Percentiles rank a stretch among this genome's conserved stretches.
phyloP scores from a whole-genome alignment of 345 rosid species.

The Gossypium arboreum region DNA sequence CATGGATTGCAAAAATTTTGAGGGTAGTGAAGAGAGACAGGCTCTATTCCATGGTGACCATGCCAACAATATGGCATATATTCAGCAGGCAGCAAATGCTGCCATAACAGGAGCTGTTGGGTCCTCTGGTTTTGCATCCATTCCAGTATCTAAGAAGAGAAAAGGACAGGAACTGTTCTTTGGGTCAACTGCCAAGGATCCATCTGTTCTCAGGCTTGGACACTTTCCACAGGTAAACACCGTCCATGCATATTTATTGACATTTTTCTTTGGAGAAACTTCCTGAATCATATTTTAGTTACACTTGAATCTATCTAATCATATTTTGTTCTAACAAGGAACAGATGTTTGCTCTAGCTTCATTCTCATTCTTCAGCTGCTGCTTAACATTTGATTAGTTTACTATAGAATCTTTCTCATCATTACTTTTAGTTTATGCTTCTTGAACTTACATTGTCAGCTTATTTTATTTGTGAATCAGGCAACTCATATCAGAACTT shows the following conservation, averaged over 20 bases:
- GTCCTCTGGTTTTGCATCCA: constrained; percentile 82
- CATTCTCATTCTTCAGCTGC: not conserved
- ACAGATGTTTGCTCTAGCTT: not conserved
- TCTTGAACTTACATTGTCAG: not conserved
- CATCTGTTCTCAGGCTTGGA: constrained; percentile 46
- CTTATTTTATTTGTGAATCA: constrained; percentile 26
- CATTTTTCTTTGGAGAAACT: not conserved
- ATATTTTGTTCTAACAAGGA: not conserved
- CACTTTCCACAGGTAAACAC: constrained; percentile 68
- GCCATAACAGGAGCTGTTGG: constrained; percentile 99
- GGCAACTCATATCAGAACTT: constrained; percentile 54
- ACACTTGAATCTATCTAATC: not conserved
- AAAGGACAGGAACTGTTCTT: constrained; percentile 78
- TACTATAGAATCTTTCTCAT: not conserved
- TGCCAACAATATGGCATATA: constrained; percentile 73
- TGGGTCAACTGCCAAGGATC: constrained; percentile 55
- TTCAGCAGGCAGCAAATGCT: constrained; percentile 99
- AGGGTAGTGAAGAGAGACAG: constrained; percentile 98
- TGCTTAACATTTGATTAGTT: not conserved
- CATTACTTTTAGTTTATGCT: not conserved
- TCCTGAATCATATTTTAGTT: not conserved
- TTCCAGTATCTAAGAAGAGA: constrained; percentile 72
- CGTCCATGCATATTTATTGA: not conserved
- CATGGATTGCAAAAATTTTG: constrained; percentile 96
- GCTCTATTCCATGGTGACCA: constrained; percentile 93